These are phyloP conservation scores for Lotus japonicus DNA, from an alignment of 306 rosid species.

Conservation along the genomic window DNA sequence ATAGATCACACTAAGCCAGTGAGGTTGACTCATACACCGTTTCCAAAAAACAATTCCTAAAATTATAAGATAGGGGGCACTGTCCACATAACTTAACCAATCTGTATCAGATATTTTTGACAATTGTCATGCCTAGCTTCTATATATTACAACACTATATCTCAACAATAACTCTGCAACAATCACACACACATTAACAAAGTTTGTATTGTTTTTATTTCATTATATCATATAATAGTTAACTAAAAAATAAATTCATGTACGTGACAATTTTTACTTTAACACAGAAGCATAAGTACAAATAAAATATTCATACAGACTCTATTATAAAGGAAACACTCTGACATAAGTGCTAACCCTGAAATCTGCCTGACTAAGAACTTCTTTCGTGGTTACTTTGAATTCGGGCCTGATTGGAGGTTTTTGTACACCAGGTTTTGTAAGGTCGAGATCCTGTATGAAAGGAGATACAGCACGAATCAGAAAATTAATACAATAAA, in stretches of 20 bases:
- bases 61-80: not conserved
- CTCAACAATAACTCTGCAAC: not conserved
- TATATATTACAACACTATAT: not conserved
- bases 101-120: not conserved
- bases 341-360: slow-evolving; percentile 30
- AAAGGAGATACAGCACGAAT: slow-evolving; percentile 12
- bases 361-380: slow-evolving; percentile 44
- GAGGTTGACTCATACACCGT: not conserved
- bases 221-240: not conserved
- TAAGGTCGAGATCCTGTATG: slow-evolving; percentile 39
- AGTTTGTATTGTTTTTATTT: not conserved
- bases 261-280: not conserved
- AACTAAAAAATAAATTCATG: not conserved
- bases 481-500: slow-evolving; percentile 13
- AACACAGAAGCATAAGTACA: not conserved
- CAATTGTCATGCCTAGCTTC: not conserved
- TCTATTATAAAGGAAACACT: slow-evolving; percentile 10
- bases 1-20: too few relatives aligned
- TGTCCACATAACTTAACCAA: not conserved
- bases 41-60: not conserved
- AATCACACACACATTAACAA: not conserved
- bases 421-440: slow-evolving; percentile 29
- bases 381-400: slow-evolving; percentile 40
- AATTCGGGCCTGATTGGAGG: not conserved
- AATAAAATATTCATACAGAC: not conserved